Conservation (phyloP, 2,329 filamentous ascomycete genomes). For the Cladosporium sp. region DNA sequence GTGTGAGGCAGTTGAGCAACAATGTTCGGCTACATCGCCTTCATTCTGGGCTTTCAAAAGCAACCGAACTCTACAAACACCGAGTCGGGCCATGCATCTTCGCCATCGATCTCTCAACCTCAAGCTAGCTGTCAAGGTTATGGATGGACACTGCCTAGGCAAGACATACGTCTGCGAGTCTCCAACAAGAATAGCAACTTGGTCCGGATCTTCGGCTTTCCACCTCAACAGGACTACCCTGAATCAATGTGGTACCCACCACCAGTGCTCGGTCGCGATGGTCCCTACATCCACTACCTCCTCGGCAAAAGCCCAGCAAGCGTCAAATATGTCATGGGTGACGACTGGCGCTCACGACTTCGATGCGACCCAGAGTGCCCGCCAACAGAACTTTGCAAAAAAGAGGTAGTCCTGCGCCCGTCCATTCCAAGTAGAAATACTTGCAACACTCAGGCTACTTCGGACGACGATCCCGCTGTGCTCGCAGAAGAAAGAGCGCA, state of each 20-base stretch:
- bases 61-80: not conserved
- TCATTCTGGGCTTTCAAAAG: not conserved
- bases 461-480: not conserved
- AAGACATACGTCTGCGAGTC: not conserved
- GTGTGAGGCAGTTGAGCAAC: not conserved
- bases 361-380: not conserved
- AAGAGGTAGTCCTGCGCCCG: not conserved
- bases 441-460: not conserved
- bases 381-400: not conserved
- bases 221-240: not conserved
- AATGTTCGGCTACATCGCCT: not conserved
- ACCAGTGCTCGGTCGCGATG: not conserved
- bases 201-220: not conserved
- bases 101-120: not conserved
- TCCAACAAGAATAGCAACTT: not conserved
- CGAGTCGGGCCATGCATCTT: not conserved
- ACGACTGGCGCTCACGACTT: not conserved
- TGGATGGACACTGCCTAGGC: not conserved
- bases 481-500: not conserved
- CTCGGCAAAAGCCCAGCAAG: not conserved
- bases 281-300: not conserved
- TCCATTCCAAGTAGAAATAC: not conserved
- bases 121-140: not conserved
- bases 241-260: not conserved
- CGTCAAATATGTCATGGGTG: slow-evolving; percentile 1